Percentiles rank a stretch among this genome's conserved stretches.
Evolutionary conservation across 2,329 filamentous ascomycete genomes (phyloP).

Genomic region (Fusarium solani-melongenae): DNA sequence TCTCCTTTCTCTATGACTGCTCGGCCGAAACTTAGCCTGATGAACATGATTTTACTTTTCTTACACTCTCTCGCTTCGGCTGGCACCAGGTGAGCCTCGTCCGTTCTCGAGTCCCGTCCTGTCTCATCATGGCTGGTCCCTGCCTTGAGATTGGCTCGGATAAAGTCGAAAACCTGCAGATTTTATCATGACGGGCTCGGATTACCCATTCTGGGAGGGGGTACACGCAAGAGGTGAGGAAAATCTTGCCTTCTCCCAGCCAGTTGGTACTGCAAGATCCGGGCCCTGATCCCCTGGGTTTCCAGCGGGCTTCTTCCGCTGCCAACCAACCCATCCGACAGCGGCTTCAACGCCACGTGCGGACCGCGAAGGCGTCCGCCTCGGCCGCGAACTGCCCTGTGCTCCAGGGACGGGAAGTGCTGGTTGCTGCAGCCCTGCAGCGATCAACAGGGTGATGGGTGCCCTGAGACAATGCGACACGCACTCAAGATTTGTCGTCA

Average conservation of each 20-base stretch:
- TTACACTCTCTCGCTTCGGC: conserved; percentile 12
- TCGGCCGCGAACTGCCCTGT: conserved; percentile 27
- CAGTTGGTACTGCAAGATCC: conserved; percentile 24
- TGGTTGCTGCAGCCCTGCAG: conserved; percentile 29
- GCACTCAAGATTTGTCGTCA: conserved; percentile 4
- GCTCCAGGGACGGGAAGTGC: conserved; percentile 25
- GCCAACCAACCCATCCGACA: conserved; percentile 21
- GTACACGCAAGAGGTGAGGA: not conserved
- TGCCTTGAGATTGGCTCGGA: conserved; percentile 35
- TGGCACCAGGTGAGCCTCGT: conserved; percentile 2
- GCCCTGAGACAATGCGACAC: not conserved
- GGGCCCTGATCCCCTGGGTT: not conserved
- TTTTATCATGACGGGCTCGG: conserved; percentile 35
- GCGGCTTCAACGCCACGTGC: conserved; percentile 33
- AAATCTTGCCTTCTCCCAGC: conserved; percentile 17
- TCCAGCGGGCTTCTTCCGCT: conserved; percentile 26
- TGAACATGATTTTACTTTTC: not conserved
- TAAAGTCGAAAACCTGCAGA: conserved; percentile 13
- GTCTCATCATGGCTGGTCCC: conserved; percentile 20
- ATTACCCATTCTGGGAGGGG: conserved; percentile 31
- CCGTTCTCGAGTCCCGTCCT: not conserved
- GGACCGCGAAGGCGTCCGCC: conserved; percentile 3
- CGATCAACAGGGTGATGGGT: conserved; percentile 25
- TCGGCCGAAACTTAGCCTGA: conserved; percentile 2
- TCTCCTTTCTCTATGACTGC: not conserved